Percentiles rank a stretch among this genome's conserved stretches.
phyloP scores from a whole-genome alignment of 1,139 yeast species.

The Debaryomyces udenii region DNA sequence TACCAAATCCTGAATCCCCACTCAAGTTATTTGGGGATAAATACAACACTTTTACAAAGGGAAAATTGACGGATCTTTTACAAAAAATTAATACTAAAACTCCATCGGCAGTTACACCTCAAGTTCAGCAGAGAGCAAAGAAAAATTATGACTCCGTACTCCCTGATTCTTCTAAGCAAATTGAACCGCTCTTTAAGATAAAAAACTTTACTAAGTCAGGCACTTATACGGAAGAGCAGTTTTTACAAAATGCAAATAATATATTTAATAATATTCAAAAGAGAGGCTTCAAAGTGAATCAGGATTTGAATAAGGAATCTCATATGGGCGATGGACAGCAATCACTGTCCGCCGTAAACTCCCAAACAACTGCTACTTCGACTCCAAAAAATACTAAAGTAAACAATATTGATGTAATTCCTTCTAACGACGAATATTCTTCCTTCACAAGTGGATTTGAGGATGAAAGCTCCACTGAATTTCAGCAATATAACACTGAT shows the following conservation, averaged over 20 bases:
- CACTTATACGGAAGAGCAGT: constrained; percentile 40
- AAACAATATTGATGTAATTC: constrained; percentile 17
- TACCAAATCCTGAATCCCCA: constrained; percentile 38
- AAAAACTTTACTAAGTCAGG: constrained; percentile 36
- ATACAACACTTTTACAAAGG: constrained; percentile 48
- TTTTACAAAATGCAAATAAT: constrained; percentile 42
- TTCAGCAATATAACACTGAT: constrained; percentile 18
- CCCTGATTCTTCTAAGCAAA: constrained; percentile 8
- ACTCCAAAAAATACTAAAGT: constrained; percentile 38
- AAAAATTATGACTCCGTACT: neutral
- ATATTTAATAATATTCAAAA: constrained; percentile 44
- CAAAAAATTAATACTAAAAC: constrained; percentile 30
- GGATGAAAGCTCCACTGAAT: constrained; percentile 23
- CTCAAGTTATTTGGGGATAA: constrained; percentile 42
- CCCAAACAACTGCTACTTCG: constrained; percentile 37
- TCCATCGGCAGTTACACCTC: constrained; percentile 12
- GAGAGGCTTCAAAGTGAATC: constrained; percentile 29
- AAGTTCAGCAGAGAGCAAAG: neutral
- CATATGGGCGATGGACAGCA: constrained; percentile 10
- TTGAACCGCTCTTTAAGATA: constrained; percentile 32
- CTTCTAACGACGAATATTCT: constrained; percentile 31
- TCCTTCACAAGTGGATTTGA: constrained; percentile 42
- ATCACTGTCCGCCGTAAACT: constrained; percentile 6
- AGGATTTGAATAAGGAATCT: constrained; percentile 9
- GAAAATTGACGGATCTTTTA: constrained; percentile 36